Evolutionary conservation across 352 stramenopile genomes (phyloP), one percentile per base, ranked within the genome.

Genomic region (Phytophthora idaei): DNA sequence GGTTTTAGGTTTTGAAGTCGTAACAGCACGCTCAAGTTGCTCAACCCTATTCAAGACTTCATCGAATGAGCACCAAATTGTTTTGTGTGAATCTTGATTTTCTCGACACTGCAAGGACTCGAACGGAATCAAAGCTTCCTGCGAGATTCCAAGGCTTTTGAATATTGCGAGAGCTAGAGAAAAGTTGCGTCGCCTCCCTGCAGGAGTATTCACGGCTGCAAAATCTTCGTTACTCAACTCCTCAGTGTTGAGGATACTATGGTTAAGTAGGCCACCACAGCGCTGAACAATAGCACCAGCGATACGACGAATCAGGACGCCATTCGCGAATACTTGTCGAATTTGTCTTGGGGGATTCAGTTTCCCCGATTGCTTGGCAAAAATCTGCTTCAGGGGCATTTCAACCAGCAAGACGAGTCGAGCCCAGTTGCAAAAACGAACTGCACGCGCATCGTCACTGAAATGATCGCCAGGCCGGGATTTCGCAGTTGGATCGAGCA

Each of bases 291-390:
- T 28, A 4, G 47, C 65, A 42, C 54, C 56, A 48, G 73, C 73
- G 15, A 88, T 70, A 34, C 65, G 70, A 31, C 62, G 74, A n/a
- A 88, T 44, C 17, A 82, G 21, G n/a, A 80, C 61, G 0, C 80
- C 80, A 10, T 73, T 64, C 3, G 58, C 29, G 42, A 87, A 83
- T 8, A 48, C 10, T 60, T 56, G 49, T 42, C n/a, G 46, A 37
- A 64, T 28, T 45, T 64, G 62, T 36, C 28, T 39, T 31, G 44
- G 56, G 1, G 49, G 21, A 46, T 41, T 32, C 32, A 64, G 28
- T 36, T 49, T 61, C 67, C 39, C 50, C 4, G 14, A 37, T 11
- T 36, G 44, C 3, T 63, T 50, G 0, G 29, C n/a, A 39, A 74
- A 74, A 51, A 74, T 58, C 21, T 71, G 42, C 15, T 54, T 48